Conservation (phyloP, 495 filamentous ascomycete genomes). For the Aspergillus hancockii region DNA sequence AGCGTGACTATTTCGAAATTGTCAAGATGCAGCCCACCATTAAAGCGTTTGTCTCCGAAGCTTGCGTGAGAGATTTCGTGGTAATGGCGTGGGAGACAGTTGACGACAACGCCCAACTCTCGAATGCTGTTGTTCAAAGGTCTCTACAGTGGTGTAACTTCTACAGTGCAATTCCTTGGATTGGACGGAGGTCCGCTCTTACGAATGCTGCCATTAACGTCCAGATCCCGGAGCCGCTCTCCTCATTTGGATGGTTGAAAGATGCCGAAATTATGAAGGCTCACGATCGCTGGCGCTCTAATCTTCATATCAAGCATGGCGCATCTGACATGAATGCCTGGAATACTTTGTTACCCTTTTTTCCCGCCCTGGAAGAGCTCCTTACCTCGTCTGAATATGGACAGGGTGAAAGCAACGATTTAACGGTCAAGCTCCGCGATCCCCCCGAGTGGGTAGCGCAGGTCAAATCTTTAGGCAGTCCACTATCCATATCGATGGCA, state of each 20-base stretch:
- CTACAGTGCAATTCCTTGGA: conserved; percentile 56
- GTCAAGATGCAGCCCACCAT: conserved; percentile 42
- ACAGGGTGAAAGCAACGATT: conserved; percentile 9
- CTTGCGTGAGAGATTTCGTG: conserved; percentile 48
- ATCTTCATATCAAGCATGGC: conserved; percentile 31
- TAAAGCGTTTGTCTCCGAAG: conserved; percentile 56
- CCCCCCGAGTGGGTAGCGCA: conserved; percentile 44
- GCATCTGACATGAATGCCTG: conserved; percentile 24
- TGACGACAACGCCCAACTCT: conserved; percentile 44
- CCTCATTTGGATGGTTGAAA: conserved; percentile 60
- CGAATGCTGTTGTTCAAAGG: conserved; percentile 54
- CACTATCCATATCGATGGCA: conserved; percentile 50
- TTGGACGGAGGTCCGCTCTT: conserved; percentile 46
- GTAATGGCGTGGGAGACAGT: conserved; percentile 57
- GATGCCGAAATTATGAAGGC: conserved; percentile 50
- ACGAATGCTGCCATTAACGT: conserved; percentile 37
- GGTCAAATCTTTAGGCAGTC: conserved; percentile 40
- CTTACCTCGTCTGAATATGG: conserved; percentile 29
- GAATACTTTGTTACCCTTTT: conserved; percentile 28
- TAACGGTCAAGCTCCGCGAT: conserved; percentile 26
- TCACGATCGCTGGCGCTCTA: conserved; percentile 54
- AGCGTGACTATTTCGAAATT: conserved; percentile 54
- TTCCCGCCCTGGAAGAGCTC: conserved; percentile 29
- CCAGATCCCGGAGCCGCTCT: conserved; percentile 45
- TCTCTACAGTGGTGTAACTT: conserved; percentile 58